Conservation (phyloP, 257 asterid species). For the Lycium ferocissimum region DNA sequence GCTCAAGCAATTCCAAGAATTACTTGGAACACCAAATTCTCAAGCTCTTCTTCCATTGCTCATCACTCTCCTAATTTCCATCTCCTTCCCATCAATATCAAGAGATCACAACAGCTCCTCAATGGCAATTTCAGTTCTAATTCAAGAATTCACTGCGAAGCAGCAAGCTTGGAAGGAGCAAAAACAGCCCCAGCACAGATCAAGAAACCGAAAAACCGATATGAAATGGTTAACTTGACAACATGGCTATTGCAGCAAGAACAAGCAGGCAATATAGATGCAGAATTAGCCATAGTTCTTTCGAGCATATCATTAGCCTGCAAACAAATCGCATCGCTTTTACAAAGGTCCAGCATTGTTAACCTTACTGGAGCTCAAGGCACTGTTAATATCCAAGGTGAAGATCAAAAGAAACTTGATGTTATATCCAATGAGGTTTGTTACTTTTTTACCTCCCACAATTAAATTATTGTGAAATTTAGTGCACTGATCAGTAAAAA, state of each 20-base stretch:
- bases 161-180: conserved; percentile 47
- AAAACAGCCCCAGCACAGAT: conserved; percentile 35
- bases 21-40: conserved; percentile 45
- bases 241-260: conserved; percentile 82
- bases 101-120: conserved; percentile 29
- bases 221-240: conserved; percentile 66
- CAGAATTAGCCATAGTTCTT: conserved; percentile 76
- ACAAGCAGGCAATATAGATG: conserved; percentile 67
- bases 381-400: conserved; percentile 79
- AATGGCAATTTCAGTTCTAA: conserved; percentile 24
- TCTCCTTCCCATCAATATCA: conserved; percentile 32
- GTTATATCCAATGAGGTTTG: conserved; percentile 79
- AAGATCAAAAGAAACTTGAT: conserved; percentile 91
- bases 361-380: conserved; percentile 88
- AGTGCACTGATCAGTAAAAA: background rate
- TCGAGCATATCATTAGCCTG: conserved; percentile 90
- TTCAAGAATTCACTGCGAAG: conserved; percentile 49
- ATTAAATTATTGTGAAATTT: background rate
- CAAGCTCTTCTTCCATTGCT: conserved; percentile 47
- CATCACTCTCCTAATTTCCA: conserved; percentile 44
- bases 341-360: conserved; percentile 74
- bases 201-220: conserved; percentile 49
- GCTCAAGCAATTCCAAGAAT: conserved; percentile 55
- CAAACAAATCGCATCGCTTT: conserved; percentile 77
- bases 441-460: background rate